These are phyloP conservation scores for Phytopythium chamaehyphon DNA, from an alignment of 352 stramenopile genomes.

Conservation along the genomic window DNA sequence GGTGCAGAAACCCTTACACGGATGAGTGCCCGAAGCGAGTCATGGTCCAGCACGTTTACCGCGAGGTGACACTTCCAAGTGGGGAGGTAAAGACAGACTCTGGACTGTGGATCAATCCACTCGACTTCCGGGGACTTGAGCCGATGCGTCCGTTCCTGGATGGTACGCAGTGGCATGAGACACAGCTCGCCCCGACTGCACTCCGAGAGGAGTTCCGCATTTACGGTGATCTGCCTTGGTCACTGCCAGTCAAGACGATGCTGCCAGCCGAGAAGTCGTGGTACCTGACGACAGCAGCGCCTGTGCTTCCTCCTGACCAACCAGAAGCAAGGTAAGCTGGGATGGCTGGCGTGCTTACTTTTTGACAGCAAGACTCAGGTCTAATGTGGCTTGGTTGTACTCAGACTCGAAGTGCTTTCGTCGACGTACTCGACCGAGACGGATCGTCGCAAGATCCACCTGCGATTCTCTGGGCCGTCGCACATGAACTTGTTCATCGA, in stretches of 20 bases:
- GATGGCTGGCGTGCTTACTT: background rate
- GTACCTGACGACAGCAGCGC: conserved; percentile 46
- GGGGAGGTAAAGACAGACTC: conserved; percentile 46
- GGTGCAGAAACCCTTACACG: conserved; percentile 69
- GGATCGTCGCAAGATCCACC: conserved; percentile 54
- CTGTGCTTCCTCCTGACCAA: conserved; percentile 15
- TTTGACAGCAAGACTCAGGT: background rate
- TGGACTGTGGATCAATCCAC: conserved; percentile 66
- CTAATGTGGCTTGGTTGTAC: background rate
- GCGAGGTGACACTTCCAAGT: conserved; percentile 39
- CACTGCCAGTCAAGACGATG: conserved; percentile 55
- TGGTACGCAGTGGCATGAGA: conserved; percentile 46
- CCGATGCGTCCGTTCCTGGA: conserved; percentile 41
- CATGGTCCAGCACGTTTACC: conserved; percentile 66
- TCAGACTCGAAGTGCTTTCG: conserved; percentile 55
- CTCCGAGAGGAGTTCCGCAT: conserved; percentile 49
- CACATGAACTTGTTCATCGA: conserved; percentile 78
- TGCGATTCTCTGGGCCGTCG: conserved; percentile 60
- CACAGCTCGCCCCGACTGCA: conserved; percentile 24
- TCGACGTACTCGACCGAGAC: conserved; percentile 45
- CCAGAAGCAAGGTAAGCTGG: conserved; percentile 28
- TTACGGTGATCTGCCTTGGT: conserved; percentile 71
- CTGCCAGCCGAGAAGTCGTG: conserved; percentile 66
- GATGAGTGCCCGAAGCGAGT: conserved; percentile 61
- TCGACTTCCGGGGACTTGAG: conserved; percentile 61